phyloP scores from a whole-genome alignment of 192 early-diverging fungal genomes.

The Geranomyces michiganensis region DNA sequence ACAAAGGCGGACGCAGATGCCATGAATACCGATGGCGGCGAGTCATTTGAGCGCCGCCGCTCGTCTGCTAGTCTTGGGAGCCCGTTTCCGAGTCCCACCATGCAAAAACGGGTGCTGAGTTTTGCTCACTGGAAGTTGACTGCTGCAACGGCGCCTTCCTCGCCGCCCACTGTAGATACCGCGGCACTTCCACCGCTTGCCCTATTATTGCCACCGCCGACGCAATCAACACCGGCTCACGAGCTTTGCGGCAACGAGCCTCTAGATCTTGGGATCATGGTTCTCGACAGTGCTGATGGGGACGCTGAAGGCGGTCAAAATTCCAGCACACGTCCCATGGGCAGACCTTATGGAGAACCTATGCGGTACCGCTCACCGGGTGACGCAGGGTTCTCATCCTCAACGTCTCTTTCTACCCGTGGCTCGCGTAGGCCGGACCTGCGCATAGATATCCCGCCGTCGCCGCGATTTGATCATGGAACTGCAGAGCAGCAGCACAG shows the following conservation, averaged over 20 bases:
- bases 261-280: background rate
- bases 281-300: background rate
- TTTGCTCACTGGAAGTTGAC: constrained; percentile 23
- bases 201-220: background rate
- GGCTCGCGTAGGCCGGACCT: constrained; percentile 3
- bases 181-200: background rate
- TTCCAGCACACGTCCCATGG: background rate
- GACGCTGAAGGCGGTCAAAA: background rate
- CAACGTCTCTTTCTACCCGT: background rate
- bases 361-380: background rate
- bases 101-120: constrained; percentile 30
- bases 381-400: background rate
- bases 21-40: background rate
- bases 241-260: background rate
- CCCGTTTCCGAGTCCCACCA: constrained; percentile 40
- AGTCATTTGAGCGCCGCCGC: background rate
- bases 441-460: constrained; percentile 1
- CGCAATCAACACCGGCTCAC: background rate
- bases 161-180: background rate
- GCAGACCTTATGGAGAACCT: background rate
- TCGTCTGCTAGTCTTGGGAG: constrained; percentile 22
- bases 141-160: background rate
- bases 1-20: constrained; percentile 1
- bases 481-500: too few species aligned
- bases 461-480: too few species aligned